phyloP scores from a whole-genome alignment of 495 filamentous ascomycete species.

The Pseudevernia furfuracea region DNA sequence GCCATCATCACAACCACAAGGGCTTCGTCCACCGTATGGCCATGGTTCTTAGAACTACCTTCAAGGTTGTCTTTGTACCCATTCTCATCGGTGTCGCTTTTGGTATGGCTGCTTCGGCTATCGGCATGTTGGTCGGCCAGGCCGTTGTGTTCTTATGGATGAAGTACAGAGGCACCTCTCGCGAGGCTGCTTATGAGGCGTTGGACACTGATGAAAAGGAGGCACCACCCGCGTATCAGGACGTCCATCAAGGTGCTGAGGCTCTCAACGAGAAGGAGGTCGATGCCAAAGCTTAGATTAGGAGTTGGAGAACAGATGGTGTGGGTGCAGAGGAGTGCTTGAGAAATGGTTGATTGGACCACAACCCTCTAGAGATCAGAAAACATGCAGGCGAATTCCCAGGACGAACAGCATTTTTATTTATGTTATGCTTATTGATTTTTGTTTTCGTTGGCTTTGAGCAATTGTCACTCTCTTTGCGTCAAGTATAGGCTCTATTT shows the following conservation, averaged over 20 bases:
- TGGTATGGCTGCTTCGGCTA: constrained; percentile 43
- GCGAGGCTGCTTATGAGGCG: constrained; percentile 13
- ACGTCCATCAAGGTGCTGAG: constrained; percentile 10
- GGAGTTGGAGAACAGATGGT: neutral
- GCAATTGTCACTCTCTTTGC: constrained; percentile 11
- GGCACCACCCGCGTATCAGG: constrained; percentile 23
- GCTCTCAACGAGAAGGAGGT: constrained; percentile 21
- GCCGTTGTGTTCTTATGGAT: constrained; percentile 44
- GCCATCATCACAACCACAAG: constrained; percentile 31
- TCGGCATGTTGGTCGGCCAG: constrained; percentile 49
- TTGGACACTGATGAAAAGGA: constrained; percentile 26
- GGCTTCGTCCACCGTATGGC: constrained; percentile 28
- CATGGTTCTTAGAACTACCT: constrained; percentile 11
- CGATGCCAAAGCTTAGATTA: constrained; percentile 18
- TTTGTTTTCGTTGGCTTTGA: neutral
- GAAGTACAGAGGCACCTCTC: constrained; percentile 18
- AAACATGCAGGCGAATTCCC: neutral
- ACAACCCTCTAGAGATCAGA: neutral
- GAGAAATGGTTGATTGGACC: neutral
- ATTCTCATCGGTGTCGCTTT: constrained; percentile 44
- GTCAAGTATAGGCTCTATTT: neutral
- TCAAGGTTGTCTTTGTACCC: constrained; percentile 45
- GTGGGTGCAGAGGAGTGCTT: neutral
- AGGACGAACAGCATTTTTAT: neutral
- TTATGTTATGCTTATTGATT: neutral